Evolutionary conservation across 768 basidiomycete species (phyloP), one percentile per base, ranked within the genome.

Genomic region (Hericium erinaceus): DNA sequence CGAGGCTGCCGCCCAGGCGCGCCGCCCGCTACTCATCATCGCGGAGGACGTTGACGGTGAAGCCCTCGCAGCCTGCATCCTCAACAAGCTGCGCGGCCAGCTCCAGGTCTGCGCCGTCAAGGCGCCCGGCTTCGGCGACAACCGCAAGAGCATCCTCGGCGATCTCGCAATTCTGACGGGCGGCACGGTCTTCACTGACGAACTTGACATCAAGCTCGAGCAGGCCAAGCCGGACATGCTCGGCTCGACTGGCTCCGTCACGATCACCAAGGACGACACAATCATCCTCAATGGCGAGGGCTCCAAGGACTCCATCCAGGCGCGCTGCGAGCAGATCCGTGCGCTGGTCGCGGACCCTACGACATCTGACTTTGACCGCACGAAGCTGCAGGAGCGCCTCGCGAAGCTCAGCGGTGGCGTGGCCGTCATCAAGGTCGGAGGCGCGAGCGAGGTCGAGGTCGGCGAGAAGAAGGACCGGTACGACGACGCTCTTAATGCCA

Each of bases 381-480:
- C 85, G 63, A 98, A 97, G 76, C 81, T 99, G 53, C 95, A 98
- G 71, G 95, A 98, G 70, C 89, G 95, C 62, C 81, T 99, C 48
- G 95, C 95, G 61, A 98, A 99, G 80, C 79, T 98, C 55, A 83
- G 82, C 48, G 95, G 95, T 48, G 95, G 95, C 73, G 95, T 98
- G 50, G 95, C 95, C 28, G 95, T 98, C 73, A 98, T 98, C 81
- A 94, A 92, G 74, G 95, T 98, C 60, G 95, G 95, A 57, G 95
- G 95, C 16, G 76, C 86, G 22, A 84, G 81, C 54, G 95, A 98
- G 72, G 95, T 98, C 54, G 95, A 98, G 74, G 95, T 98, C 59
- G 81, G 95, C 7, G 95, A 98, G 82, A 98, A 98, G 91, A 97
- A 98, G 84, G 95, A 98, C 70, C 81, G 95, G 39, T 98, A 97